These are phyloP conservation scores for Gossypium stocksii DNA, from an alignment of 345 rosid genomes.

Conservation along the genomic window DNA sequence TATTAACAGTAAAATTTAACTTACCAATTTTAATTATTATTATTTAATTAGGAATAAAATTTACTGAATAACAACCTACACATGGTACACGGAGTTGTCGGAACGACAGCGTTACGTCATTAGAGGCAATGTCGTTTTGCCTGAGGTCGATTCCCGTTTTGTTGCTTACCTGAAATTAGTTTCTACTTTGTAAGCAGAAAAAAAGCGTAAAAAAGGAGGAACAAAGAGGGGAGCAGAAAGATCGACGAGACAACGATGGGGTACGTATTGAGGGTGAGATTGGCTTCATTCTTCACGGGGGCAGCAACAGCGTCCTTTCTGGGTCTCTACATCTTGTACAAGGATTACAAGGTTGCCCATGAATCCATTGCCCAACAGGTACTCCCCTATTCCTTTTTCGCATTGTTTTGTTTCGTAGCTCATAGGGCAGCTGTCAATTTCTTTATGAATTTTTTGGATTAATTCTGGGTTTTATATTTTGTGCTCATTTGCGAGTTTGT, in stretches of 20 bases:
- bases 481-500: not conserved
- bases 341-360: slow-evolving; percentile 81
- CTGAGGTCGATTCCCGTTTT: not conserved
- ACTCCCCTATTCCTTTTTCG: not conserved
- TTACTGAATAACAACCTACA: no score
- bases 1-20: no score
- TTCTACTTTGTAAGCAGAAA: not conserved
- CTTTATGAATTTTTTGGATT: not conserved
- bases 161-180: not conserved
- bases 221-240: no score
- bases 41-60: no score
- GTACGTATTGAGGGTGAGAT: slow-evolving; percentile 79
- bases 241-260: slow-evolving; percentile 36
- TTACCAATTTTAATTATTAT: no score
- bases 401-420: not conserved
- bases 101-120: not conserved
- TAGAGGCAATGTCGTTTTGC: not conserved
- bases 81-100: no score
- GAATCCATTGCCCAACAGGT: slow-evolving; percentile 81
- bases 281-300: slow-evolving; percentile 95
- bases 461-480: not conserved
- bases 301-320: slow-evolving; percentile 75
- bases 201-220: not conserved
- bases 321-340: slow-evolving; percentile 66
- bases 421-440: not conserved